Evolutionary conservation across 257 asterid species (phyloP).

Genomic region (Nicotiana tabacum): DNA sequence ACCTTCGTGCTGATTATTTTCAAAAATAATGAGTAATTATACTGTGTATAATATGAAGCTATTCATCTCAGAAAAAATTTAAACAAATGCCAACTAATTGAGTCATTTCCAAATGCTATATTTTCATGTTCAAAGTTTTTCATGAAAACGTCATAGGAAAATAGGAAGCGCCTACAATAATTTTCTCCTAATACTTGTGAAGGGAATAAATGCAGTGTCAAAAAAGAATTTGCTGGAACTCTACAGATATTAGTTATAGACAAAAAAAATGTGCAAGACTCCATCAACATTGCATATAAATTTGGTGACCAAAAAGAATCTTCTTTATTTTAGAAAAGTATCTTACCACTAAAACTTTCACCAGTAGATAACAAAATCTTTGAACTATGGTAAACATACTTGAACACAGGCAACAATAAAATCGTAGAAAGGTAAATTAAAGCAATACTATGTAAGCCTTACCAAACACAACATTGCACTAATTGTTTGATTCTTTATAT

Average conservation of each 20-base stretch:
- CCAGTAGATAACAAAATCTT: background rate
- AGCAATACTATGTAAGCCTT: slow-evolving; percentile 42
- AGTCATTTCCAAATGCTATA: background rate
- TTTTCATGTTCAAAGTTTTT: background rate
- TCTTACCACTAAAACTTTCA: background rate
- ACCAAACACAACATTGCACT: slow-evolving; percentile 40
- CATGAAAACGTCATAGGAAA: background rate
- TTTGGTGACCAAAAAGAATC: background rate
- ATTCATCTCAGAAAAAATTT: background rate
- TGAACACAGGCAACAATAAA: background rate
- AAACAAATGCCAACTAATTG: background rate
- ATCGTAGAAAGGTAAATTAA: background rate
- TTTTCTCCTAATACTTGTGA: background rate
- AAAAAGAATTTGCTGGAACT: too few relatives aligned
- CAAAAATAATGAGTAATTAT: background rate
- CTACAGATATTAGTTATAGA: background rate
- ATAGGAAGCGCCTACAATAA: background rate
- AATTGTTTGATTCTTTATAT: slow-evolving; percentile 40
- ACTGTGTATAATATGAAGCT: slow-evolving; percentile 13
- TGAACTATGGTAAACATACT: background rate
- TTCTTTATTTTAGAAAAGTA: background rate
- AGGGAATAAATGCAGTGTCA: background rate
- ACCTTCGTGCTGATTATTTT: too few relatives aligned
- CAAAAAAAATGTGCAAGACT: background rate
- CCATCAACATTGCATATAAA: background rate